Evolutionary conservation across 768 basidiomycete genomes (phyloP).

Genomic region (Trametes punicea): DNA sequence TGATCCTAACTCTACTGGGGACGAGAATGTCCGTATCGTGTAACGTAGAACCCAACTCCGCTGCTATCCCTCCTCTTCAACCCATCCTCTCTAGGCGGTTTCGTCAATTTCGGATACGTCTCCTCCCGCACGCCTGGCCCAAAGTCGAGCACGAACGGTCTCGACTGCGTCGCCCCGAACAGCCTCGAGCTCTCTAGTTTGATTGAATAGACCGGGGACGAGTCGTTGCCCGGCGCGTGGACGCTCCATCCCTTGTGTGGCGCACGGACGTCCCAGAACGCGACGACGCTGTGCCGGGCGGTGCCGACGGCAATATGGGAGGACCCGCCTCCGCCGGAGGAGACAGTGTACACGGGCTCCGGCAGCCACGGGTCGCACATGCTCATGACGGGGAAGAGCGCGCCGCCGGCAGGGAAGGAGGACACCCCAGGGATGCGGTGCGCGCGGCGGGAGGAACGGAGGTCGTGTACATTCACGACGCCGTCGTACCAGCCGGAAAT

Average conservation of each 20-base stretch:
- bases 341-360: conserved; percentile 74
- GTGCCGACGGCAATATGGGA: conserved; percentile 72
- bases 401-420: conserved; percentile 21
- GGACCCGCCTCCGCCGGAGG: conserved; percentile 66
- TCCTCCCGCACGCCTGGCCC: conserved; percentile 55
- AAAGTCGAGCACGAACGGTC: conserved; percentile 80
- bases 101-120: conserved; percentile 46
- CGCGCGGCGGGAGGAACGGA: conserved; percentile 45
- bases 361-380: conserved; percentile 65
- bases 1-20: background rate
- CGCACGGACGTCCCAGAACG: conserved; percentile 77
- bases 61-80: conserved; percentile 35
- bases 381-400: conserved; percentile 56
- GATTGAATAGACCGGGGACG: conserved; percentile 74
- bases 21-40: conserved; percentile 40
- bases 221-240: conserved; percentile 75
- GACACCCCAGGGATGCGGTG: conserved; percentile 15
- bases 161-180: conserved; percentile 73
- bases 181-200: conserved; percentile 74
- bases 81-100: conserved; percentile 28
- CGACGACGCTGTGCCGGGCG: conserved; percentile 72
- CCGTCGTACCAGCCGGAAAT: conserved; percentile 86
- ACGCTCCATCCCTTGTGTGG: conserved; percentile 69
- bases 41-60: conserved; percentile 49
- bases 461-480: conserved; percentile 67